A percentile compares a stretch with the other conserved stretches of the same genome.
Conservation (phyloP, 2,329 filamentous ascomycete genomes). For the Rhexocercosporidium sp. region DNA sequence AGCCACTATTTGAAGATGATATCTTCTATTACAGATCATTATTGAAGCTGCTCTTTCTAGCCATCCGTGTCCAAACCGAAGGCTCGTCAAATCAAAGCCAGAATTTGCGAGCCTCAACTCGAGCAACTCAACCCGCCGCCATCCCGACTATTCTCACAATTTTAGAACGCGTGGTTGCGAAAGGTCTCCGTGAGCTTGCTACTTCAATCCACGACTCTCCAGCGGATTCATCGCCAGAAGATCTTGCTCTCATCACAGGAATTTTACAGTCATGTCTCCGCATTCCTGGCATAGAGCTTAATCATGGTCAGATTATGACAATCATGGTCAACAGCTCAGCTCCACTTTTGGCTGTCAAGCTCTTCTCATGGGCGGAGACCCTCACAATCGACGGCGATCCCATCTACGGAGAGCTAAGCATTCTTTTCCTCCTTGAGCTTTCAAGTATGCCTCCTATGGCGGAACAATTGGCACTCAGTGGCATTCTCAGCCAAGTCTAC, state of each 20-base stretch:
- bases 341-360: conserved; percentile 79
- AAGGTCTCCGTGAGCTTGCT: conserved; percentile 82
- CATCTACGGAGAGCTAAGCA: conserved; percentile 89
- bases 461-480: conserved; percentile 88
- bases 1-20: conserved; percentile 59
- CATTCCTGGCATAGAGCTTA: conserved; percentile 76
- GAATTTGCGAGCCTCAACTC: conserved; percentile 32
- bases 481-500: conserved; percentile 78
- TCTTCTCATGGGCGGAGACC: conserved; percentile 94
- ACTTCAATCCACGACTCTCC: conserved; percentile 80
- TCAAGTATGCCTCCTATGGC: conserved; percentile 82
- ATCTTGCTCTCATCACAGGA: conserved; percentile 86
- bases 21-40: conserved; percentile 81
- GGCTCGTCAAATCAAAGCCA: conserved; percentile 35
- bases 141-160: conserved; percentile 66
- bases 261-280: conserved; percentile 84
- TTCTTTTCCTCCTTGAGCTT: conserved; percentile 86
- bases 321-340: conserved; percentile 74
- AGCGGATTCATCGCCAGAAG: conserved; percentile 69
- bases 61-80: conserved; percentile 67
- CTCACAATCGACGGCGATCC: conserved; percentile 81
- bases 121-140: conserved; percentile 37
- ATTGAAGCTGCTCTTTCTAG: conserved; percentile 83
- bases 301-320: conserved; percentile 72
- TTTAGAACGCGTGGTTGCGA: conserved; percentile 77